A percentile compares a stretch with the other conserved stretches of the same genome.
phyloP scores from a whole-genome alignment of 73 alveolate genomes.

The Tetrahymena thermophila region DNA sequence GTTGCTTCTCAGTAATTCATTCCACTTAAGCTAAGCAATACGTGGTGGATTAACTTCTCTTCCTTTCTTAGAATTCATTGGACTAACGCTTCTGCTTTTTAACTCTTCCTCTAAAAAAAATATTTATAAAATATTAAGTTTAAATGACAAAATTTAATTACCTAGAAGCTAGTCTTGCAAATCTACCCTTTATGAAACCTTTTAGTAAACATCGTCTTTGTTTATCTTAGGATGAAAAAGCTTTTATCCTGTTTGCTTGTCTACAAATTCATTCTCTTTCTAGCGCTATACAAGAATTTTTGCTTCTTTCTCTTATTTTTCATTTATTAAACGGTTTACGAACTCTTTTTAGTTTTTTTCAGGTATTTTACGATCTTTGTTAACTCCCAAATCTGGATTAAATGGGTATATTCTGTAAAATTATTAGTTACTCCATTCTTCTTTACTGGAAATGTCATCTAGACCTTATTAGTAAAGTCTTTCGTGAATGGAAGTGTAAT shows the following conservation, averaged over 20 bases:
- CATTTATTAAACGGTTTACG: neutral
- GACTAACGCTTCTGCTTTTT: neutral
- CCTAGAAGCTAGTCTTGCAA: neutral
- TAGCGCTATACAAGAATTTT: neutral
- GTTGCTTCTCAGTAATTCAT: neutral
- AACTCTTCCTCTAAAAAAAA: neutral
- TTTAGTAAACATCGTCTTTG: neutral
- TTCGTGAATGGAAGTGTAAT: neutral
- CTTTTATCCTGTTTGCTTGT: neutral
- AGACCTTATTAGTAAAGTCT: neutral
- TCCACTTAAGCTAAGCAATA: neutral
- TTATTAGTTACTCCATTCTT: neutral
- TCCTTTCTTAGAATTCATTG: neutral
- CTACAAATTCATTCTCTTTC: neutral
- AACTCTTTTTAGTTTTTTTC: neutral
- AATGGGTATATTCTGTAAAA: neutral
- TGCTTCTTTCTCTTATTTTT: neutral
- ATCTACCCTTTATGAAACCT: neutral
- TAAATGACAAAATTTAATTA: neutral
- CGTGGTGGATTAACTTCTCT: neutral
- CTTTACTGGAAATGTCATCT: neutral
- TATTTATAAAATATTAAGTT: too few species aligned
- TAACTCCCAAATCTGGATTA: neutral
- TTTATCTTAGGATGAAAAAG: neutral
- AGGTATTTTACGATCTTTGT: neutral